Base-by-base conservation (phyloP, 495 filamentous ascomycete species). In the Lepidopterella palustris region DNA sequence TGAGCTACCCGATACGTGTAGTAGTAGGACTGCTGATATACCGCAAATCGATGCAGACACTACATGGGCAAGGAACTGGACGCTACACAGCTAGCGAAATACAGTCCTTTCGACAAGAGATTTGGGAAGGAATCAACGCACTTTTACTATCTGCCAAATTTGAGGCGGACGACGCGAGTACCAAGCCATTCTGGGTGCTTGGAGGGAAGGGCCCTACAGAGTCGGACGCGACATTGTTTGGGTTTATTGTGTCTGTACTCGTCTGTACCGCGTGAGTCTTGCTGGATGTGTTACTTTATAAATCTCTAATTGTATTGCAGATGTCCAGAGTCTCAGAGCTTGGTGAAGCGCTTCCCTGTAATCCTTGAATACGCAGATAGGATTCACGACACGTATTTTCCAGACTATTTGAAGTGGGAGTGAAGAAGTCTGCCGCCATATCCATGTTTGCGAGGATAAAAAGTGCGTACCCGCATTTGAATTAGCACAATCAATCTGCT, bases 351-450 rank as follows among this genome's bases (percentile, higher is more conserved):
- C 2, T 78, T 78, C 31, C 78, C 81, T 0, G 70, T 72, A 0
- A 53, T 87, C 23, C 23, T 81, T 47, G 80, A 84, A 0, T 87
- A 86, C 68, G 83, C 80, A 5, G 47, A 55, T 9, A 71, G 79
- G 39, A 83, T 87, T 27, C 83, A 85, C 64, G 68, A 78, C 23
- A 51, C 56, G 0, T 87, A 81, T 62, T 86, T 86, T 55, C 74
- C 79, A 0, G 83, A 87, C 51, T 87, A 86, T 69, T 68, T 72
- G 73, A 64, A 68, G 24, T 73, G 60, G 68, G 57, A 68, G 18
- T 54, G 52, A 35, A 35, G 31, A 35, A 35, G 15, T 15, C 6
- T 35, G 31, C n/a, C 35, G 10, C n/a, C 10, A n/a, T 10, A n/a
- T 42, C 35, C 35, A 10, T 42, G n/a, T 10, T n/a, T 42, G 10